These are phyloP conservation scores for Chondrus crispus DNA, from an alignment of 23 red algal genomes.

Conservation along the genomic window DNA sequence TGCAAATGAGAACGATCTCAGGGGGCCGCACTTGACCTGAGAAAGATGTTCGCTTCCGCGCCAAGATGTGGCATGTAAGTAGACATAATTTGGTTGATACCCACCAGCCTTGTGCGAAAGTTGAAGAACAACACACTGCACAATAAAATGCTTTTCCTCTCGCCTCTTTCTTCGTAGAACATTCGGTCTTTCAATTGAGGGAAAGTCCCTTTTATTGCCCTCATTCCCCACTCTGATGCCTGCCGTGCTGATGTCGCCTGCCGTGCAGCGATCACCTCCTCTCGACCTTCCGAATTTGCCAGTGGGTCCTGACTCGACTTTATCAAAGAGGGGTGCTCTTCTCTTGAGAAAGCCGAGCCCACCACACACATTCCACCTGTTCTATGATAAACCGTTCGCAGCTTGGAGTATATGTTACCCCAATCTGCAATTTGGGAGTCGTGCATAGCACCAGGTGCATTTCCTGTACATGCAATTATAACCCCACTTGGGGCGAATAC, in stretches of 20 bases:
- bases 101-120: not conserved
- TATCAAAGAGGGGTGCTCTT: not conserved
- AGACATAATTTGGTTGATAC: not conserved
- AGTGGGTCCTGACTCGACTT: not conserved
- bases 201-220: not conserved
- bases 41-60: not conserved
- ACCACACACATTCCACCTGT: not conserved
- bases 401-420: not conserved
- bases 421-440: not conserved
- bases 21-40: too few relatives aligned
- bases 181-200: not conserved
- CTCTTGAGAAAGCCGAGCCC: not conserved
- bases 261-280: not conserved
- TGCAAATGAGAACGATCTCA: too few relatives aligned
- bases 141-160: not conserved
- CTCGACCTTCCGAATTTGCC: not conserved
- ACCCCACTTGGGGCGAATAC: not conserved
- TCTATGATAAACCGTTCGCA: not conserved
- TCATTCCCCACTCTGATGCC: slow-evolving; percentile 19
- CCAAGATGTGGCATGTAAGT: slow-evolving; percentile 2
- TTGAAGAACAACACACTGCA: not conserved
- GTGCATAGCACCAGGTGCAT: not conserved
- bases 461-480: not conserved
- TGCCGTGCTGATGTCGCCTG: not conserved
- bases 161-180: not conserved